These are phyloP conservation scores for Nakaseomyces kungkrabaensis DNA, from an alignment of 1,139 yeast genomes.

Conservation along the genomic window DNA sequence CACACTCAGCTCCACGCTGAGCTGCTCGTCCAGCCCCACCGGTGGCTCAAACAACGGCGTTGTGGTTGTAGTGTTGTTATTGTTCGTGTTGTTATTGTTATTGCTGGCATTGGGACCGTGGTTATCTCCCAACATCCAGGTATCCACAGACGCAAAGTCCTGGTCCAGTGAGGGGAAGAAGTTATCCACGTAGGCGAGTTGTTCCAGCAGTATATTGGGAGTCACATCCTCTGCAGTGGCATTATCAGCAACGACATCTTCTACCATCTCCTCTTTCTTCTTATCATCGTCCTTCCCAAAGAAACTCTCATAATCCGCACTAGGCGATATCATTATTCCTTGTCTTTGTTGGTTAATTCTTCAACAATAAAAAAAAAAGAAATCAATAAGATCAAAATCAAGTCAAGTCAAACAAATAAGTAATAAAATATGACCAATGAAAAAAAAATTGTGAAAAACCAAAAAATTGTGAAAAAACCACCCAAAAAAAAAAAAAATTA, in stretches of 20 bases:
- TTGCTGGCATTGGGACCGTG: neutral
- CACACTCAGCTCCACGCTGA: constrained; percentile 65
- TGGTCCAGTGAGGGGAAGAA: constrained; percentile 45
- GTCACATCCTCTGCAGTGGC: constrained; percentile 26
- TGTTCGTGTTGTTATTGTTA: constrained; percentile 2
- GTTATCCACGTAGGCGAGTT: constrained; percentile 65
- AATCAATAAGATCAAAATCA: neutral
- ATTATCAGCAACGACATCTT: neutral
- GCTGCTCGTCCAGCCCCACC: constrained; percentile 51
- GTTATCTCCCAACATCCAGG: constrained; percentile 15
- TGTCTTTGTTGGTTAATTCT: too few species aligned
- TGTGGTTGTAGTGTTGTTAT: neutral
- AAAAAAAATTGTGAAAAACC: too few species aligned
- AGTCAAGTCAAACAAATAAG: too few species aligned
- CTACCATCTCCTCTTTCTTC: neutral
- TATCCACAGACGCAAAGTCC: constrained; percentile 20
- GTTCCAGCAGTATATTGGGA: constrained; percentile 62
- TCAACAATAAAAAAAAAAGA: neutral
- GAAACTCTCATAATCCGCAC: neutral
- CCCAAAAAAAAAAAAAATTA: too few species aligned
- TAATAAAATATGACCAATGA: too few species aligned
- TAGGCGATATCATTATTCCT: neutral
- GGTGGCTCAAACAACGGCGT: neutral
- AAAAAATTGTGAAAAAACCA: too few species aligned
- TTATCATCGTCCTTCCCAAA: constrained; percentile 2